These are phyloP conservation scores for Coelastrella sp. DNA, from an alignment of 139 green algal genomes.

Conservation along the genomic window DNA sequence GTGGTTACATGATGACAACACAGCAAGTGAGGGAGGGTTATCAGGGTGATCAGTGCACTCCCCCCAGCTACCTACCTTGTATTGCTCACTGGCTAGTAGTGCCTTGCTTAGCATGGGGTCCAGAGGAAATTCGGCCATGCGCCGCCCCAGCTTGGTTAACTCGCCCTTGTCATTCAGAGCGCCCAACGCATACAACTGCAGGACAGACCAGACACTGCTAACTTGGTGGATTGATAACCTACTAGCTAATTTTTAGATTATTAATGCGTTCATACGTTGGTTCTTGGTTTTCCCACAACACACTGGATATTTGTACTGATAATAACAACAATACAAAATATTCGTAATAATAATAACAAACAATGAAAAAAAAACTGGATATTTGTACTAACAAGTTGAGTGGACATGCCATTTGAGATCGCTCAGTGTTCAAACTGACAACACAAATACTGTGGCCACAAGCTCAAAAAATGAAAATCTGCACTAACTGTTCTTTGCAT, in stretches of 20 bases:
- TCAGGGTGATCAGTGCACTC: neutral
- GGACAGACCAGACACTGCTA: neutral
- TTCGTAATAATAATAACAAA: too few relatives aligned
- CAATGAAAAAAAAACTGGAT: too few relatives aligned
- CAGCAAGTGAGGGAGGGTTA: too few relatives aligned
- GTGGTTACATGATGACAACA: too few relatives aligned
- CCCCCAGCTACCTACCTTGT: conserved; percentile 57
- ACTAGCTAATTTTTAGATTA: too few relatives aligned
- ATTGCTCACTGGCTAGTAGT: conserved; percentile 89
- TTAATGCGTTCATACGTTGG: too few relatives aligned
- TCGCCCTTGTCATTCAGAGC: conserved; percentile 95
- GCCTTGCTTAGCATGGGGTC: conserved; percentile 98
- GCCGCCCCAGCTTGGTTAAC: conserved; percentile 91
- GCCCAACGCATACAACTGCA: conserved; percentile 93
- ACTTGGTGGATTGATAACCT: neutral
- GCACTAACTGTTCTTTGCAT: too few relatives aligned
- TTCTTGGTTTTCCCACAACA: neutral
- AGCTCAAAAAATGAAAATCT: too few relatives aligned
- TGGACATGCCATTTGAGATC: too few relatives aligned
- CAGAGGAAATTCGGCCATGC: conserved; percentile 98
- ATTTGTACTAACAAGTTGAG: too few relatives aligned
- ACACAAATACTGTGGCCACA: too few relatives aligned
- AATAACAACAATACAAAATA: neutral
- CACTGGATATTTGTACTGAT: neutral
- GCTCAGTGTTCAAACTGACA: too few relatives aligned